These are phyloP conservation scores for Cytospora piceicola DNA, from an alignment of 2,329 filamentous ascomycete genomes.

Conservation along the genomic window DNA sequence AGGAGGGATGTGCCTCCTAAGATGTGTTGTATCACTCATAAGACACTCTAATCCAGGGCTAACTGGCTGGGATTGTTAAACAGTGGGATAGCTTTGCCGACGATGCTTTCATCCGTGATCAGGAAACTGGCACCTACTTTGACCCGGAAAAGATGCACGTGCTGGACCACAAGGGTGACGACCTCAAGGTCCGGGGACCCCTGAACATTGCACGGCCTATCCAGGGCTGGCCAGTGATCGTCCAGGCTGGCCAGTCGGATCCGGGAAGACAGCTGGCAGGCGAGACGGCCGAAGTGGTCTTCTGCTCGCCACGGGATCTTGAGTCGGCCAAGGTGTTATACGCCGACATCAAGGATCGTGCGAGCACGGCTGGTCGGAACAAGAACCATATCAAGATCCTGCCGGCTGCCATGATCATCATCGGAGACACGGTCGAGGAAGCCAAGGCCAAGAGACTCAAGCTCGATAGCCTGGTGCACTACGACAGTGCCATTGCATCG, in stretches of 20 bases:
- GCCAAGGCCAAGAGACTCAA: conserved; percentile 52
- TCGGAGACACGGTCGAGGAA: conserved; percentile 54
- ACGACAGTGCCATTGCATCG: conserved; percentile 57
- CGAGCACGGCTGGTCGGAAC: conserved; percentile 49
- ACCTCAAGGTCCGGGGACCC: conserved; percentile 51
- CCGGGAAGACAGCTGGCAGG: conserved; percentile 55
- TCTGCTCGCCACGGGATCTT: conserved; percentile 53
- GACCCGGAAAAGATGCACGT: conserved; percentile 57
- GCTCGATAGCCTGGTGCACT: conserved; percentile 57
- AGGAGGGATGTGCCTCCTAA: too few relatives aligned
- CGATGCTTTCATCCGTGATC: conserved; percentile 56
- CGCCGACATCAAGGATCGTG: conserved; percentile 54
- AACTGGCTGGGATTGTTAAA: too few relatives aligned
- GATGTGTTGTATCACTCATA: too few relatives aligned
- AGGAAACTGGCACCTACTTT: conserved; percentile 51
- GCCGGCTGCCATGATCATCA: conserved; percentile 54
- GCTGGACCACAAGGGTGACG: conserved; percentile 54
- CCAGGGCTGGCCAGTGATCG: conserved; percentile 60
- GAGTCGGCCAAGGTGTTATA: conserved; percentile 52
- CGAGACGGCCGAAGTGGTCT: conserved; percentile 58
- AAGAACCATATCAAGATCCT: conserved; percentile 54
- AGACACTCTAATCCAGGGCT: too few relatives aligned
- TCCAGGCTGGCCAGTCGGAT: conserved; percentile 58
- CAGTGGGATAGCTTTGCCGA: conserved; percentile 57
- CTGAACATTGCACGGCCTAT: conserved; percentile 57